Base-by-base conservation (phyloP, 352 stramenopile species). In the Phytophthora ohioensis region DNA sequence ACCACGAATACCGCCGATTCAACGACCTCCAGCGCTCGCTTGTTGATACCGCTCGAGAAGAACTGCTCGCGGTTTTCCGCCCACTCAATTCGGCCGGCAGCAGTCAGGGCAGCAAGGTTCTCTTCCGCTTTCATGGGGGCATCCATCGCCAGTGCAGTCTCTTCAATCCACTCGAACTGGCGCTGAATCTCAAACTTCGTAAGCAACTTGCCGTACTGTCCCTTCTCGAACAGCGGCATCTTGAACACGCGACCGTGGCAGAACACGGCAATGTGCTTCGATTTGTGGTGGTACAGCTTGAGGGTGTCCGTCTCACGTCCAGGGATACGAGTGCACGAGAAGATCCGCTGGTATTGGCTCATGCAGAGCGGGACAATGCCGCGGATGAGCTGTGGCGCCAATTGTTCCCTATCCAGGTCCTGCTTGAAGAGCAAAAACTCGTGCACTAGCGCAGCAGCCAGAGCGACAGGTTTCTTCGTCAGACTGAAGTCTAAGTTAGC, bases 291-390 rank as follows among this genome's bases (percentile, higher is more conserved):
- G 61, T 82, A 95, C 42, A 92, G 57, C 67, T 96, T 91, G 8
- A 97, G 73, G 30, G 75, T 69, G 69, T 97, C 91, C n/a, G 84
- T 80, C 51, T 97, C 91, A 21, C 88, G 87, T 15, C 91, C 91
- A 0, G 92, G 92, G 35, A 97, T 84, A n/a, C 92, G 88, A 54
- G 88, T 97, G 64, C 90, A 97, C 39, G 79, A 88, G 61, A 97
- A 97, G 54, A 97, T 96, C 35, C 91, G 88, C 51, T 91, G 71
- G 74, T 97, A 97, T 76, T 97, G 92, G 60, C 67, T 84, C 92
- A 97, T 97, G 74, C 92, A 97, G 9, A 97, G 81, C 43, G 92
- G 92, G 39, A 97, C 90, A 42, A 96, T 84, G 53, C 88, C 88
- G 27, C 88, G 85, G 30, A 97, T 92, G 43, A 93, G 81, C 71